Base-by-base conservation (phyloP, 768 basidiomycete species). In the Paxillus ammoniavirescens region DNA sequence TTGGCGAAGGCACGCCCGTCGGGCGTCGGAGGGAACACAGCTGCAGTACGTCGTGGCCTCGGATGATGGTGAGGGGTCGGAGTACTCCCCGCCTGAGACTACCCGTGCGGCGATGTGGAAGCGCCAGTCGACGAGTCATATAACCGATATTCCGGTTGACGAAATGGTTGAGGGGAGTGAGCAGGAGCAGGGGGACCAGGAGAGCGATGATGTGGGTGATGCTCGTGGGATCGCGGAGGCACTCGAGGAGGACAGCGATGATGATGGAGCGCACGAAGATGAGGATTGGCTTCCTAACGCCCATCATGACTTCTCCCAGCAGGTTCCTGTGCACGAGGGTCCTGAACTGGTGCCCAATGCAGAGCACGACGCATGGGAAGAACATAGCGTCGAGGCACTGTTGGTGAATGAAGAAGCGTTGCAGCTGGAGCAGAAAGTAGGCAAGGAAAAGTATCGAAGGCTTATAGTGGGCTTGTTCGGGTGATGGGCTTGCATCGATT, bases 51-150 rank as follows among this genome's bases (percentile, higher is more conserved):
- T 56, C 42, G 42, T 42, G 21, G 50, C 45, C 3, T 56, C 55
- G 14, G 52, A 57, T 9, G 62, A 56, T 7, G 62, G 52, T 4
- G 58, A 52, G 9, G 54, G 47, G 2, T 58, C 57, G 0, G 65
- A 69, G 26, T 71, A 69, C 56, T 55, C 37, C 17, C 69, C 68
- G 2, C 67, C 67, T 0, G 58, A 60, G 56, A 69, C 61, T 35
- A 69, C 63, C 38, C 58, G 57, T 36, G 65, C 67, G 15, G 65
- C 67, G 23, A 41, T 53, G 44, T 69, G 65, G 59, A 71, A 61
- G 30, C 60, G 56, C 12, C 54, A 52, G 14, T 53, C 52, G 14
- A 26, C 44, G 46, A 40, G 12, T 21, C 12, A 59, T 2, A 9
- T 31, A 31, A 10, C 31, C 8, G 31, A 31, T 8, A 9, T 31